Evolutionary conservation across 768 basidiomycete genomes (phyloP).

Genomic region (Hygrophoropsis aurantiaca): DNA sequence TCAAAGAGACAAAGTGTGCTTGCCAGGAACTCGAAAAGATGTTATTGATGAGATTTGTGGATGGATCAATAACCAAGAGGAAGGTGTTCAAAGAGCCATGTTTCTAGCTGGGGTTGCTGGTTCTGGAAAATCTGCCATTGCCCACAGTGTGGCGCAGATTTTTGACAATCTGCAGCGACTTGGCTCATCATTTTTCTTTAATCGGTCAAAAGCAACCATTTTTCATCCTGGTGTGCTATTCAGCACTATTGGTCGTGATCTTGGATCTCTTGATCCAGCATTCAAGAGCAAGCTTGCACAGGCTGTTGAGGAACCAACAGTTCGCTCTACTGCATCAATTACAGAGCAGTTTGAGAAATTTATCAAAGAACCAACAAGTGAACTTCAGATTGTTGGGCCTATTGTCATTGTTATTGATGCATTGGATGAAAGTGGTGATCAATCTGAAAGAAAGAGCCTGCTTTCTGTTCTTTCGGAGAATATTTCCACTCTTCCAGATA

Average conservation of each 20-base stretch:
- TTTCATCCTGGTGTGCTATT: constrained; percentile 9
- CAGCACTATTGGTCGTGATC: constrained; percentile 18
- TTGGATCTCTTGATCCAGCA: constrained; percentile 3
- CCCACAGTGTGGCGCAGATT: constrained; percentile 30
- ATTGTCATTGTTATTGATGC: constrained; percentile 26
- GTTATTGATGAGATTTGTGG: constrained; percentile 22
- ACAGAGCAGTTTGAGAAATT: not conserved
- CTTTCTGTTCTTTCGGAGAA: constrained; percentile 35
- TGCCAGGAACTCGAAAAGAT: constrained; percentile 16
- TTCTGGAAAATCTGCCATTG: constrained; percentile 38
- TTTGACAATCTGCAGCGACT: constrained; percentile 19
- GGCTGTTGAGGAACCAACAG: not conserved
- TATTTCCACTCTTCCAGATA: constrained; percentile 37
- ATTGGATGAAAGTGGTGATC: constrained; percentile 15
- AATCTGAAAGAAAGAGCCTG: constrained; percentile 3
- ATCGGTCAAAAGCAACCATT: constrained; percentile 11
- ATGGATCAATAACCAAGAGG: constrained; percentile 16
- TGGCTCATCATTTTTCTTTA: constrained; percentile 36
- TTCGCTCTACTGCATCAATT: not conserved
- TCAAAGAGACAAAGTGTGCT: constrained; percentile 15
- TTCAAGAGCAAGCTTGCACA: not conserved
- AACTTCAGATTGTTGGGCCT: not conserved
- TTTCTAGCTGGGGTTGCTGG: constrained; percentile 35
- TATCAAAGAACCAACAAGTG: not conserved
- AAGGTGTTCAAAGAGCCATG: constrained; percentile 16